Evolutionary conservation across 2,329 filamentous ascomycete species (phyloP).

Genomic region (Anisogramma anomala): DNA sequence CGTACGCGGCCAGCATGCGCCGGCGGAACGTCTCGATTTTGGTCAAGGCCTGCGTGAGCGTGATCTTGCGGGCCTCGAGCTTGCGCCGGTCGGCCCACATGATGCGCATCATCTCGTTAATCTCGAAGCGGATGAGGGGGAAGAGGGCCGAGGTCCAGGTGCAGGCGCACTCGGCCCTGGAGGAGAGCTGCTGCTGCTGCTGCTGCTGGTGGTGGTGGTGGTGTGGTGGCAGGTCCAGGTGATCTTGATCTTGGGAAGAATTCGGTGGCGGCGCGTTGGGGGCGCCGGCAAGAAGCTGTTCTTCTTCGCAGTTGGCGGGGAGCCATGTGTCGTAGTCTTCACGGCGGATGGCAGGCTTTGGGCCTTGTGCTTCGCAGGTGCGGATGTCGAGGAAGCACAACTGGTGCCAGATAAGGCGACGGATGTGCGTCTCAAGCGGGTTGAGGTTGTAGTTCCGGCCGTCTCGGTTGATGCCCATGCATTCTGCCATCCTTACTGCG

Average conservation of each 20-base stretch:
- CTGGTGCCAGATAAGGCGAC: slow-evolving; percentile 66
- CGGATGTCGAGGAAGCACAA: slow-evolving; percentile 65
- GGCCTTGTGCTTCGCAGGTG: slow-evolving; percentile 64
- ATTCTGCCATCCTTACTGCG: slow-evolving; percentile 63
- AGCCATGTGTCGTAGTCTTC: slow-evolving; percentile 67
- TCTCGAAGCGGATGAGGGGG: slow-evolving; percentile 57
- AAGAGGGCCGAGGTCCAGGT: slow-evolving; percentile 59
- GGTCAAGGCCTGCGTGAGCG: slow-evolving; percentile 50
- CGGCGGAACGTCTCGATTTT: slow-evolving; percentile 59
- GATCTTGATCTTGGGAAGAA: slow-evolving; percentile 20
- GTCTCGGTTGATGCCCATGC: slow-evolving; percentile 65
- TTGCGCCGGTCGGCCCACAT: slow-evolving; percentile 59
- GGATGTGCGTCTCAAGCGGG: slow-evolving; percentile 58
- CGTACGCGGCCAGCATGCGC: slow-evolving; percentile 54
- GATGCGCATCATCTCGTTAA: slow-evolving; percentile 59
- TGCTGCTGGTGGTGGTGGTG: no score
- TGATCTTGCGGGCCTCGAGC: slow-evolving; percentile 49
- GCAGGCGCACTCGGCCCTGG: slow-evolving; percentile 36
- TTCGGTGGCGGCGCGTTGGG: slow-evolving; percentile 20
- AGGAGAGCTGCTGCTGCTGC: no score
- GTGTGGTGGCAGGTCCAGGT: not conserved
- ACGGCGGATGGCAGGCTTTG: slow-evolving; percentile 56
- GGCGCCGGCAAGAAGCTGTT: slow-evolving; percentile 38
- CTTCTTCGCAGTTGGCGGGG: slow-evolving; percentile 59
- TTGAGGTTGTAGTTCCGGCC: slow-evolving; percentile 51